Evolutionary conservation across 2,329 filamentous ascomycete genomes (phyloP).

Genomic region (Keithomyces neogunnii): DNA sequence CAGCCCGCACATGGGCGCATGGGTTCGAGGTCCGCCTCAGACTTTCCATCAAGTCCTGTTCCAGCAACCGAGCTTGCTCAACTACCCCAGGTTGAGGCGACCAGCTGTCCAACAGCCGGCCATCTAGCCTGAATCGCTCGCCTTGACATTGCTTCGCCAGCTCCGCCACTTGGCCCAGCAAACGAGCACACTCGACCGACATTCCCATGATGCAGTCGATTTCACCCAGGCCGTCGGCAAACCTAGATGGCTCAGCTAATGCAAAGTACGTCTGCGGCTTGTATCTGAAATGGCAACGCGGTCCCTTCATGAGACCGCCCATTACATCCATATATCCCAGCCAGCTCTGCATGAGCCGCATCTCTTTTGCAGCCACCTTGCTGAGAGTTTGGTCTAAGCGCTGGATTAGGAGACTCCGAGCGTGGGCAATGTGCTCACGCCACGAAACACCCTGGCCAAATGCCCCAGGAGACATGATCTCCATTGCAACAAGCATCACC

Average conservation of each 20-base stretch:
- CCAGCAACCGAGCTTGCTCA: conserved; percentile 49
- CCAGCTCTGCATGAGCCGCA: conserved; percentile 73
- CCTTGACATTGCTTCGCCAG: conserved; percentile 61
- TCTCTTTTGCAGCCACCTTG: conserved; percentile 48
- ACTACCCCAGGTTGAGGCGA: conserved; percentile 34
- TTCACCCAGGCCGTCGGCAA: conserved; percentile 35
- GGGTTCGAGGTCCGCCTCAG: conserved; percentile 32
- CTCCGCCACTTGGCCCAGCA: conserved; percentile 68
- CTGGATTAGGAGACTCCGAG: conserved; percentile 64
- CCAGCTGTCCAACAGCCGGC: conserved; percentile 40
- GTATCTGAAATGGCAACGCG: conserved; percentile 4
- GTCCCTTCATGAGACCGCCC: conserved; percentile 59
- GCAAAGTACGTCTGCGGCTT: neutral
- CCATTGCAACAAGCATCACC: conserved; percentile 76
- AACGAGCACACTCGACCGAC: conserved; percentile 60
- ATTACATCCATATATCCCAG: conserved; percentile 77
- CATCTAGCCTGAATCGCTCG: conserved; percentile 48
- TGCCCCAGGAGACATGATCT: conserved; percentile 74
- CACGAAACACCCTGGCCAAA: conserved; percentile 76
- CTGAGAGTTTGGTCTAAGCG: conserved; percentile 34
- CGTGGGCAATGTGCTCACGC: conserved; percentile 70
- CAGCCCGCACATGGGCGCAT: conserved; percentile 38
- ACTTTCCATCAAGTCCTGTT: conserved; percentile 52
- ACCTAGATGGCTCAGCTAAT: neutral
- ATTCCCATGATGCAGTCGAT: conserved; percentile 69